Base-by-base conservation (phyloP, 2,329 filamentous ascomycete genomes). In the Aureobasidium sp. region DNA sequence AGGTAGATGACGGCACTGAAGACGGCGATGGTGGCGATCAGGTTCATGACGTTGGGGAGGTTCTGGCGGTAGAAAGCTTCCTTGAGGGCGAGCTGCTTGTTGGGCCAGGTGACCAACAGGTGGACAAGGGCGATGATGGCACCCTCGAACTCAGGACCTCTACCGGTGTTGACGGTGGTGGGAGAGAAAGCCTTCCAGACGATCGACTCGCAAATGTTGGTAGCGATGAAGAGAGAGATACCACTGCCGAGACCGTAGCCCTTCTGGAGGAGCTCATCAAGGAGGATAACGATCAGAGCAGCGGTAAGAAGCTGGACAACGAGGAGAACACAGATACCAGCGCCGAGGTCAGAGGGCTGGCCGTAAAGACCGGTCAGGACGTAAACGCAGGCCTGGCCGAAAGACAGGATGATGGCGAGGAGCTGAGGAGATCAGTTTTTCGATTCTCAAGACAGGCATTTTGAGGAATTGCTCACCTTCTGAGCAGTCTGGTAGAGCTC, bases 111-210 rank as follows among this genome's bases (percentile, higher is more conserved):
- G 75, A 97, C 83, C 66, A 97, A 83, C 53, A 98, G 84, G 77
- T 98, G 93, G 79, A 98, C 93, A 62, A 98, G 85, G 59, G 91
- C 91, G 70, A 97, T 95, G 69, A 97, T 90, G 60, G 93, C 93
- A 71, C 91, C 93, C 80, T 98, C 93, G 67, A 97, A 98, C 77
- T 98, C 93, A 65, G 94, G 94, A 57, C 93, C 93, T 81, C 93
- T 90, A 63, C 93, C 93, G 61, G 94, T 98, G 82, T 98, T 98
- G 78, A 97, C 94, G 69, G 93, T 97, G 57, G 90, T 97, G 54
- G 94, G 94, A 50, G 91, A 97, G 80, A 98, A 97, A 49, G 94
- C 93, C 81, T 96, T 96, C 93, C 93, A 98, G 77, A 98, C 87
- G 73, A 98, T 98, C 55, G 91, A 96, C 80, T 98, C 93, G 88